Evolutionary conservation across 2,329 filamentous ascomycete species (phyloP).

Genomic region (Ambrosiella cleistominuta): DNA sequence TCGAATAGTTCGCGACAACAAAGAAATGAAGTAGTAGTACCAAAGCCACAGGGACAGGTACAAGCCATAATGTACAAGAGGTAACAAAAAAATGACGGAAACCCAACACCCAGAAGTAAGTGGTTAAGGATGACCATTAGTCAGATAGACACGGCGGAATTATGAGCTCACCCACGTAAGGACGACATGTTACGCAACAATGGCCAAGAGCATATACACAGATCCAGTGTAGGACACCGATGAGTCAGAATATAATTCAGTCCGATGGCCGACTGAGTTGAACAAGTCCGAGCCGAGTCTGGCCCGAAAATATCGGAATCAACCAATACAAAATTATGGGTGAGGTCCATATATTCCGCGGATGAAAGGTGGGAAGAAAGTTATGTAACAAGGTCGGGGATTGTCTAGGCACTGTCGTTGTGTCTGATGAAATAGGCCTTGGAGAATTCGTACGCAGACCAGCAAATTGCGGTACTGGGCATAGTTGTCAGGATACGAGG

Average conservation of each 20-base stretch:
- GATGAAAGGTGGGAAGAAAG: background rate
- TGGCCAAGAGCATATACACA: background rate
- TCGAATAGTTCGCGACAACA: no score
- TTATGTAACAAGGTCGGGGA: background rate
- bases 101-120: background rate
- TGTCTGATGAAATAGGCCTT: slow-evolving; percentile 46
- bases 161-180: no score
- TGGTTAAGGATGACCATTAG: background rate
- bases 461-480: slow-evolving; percentile 99
- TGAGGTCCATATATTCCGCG: background rate
- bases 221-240: background rate
- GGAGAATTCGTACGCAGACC: slow-evolving; percentile 59
- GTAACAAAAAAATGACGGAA: background rate
- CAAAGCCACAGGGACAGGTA: background rate
- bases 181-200: background rate
- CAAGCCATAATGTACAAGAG: background rate
- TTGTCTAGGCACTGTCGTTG: slow-evolving; percentile 26
- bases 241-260: no score
- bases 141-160: background rate
- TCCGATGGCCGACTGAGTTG: no score
- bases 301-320: background rate
- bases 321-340: background rate
- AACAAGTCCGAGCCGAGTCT: no score
- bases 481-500: slow-evolving; percentile 90
- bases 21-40: no score